Conservation (phyloP, 768 basidiomycete species). For the Hemileccinum rubropunctum region DNA sequence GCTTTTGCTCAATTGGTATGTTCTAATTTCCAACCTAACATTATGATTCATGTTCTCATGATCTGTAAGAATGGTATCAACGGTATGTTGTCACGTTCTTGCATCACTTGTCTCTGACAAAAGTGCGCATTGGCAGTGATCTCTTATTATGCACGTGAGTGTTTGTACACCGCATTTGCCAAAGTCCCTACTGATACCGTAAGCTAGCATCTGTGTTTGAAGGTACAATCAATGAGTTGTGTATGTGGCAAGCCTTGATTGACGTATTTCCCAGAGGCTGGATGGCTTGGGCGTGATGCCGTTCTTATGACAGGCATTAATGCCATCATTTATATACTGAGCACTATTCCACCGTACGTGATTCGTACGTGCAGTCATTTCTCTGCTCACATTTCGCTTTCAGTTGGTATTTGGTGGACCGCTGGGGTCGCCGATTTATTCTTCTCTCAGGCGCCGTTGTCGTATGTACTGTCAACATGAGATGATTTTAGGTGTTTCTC, state of each 20-base stretch:
- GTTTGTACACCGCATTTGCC: neutral
- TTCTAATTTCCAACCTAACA: slow-evolving; percentile 8
- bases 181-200: slow-evolving; percentile 9
- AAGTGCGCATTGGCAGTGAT: slow-evolving; percentile 56
- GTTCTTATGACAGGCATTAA: slow-evolving; percentile 97
- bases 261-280: slow-evolving; percentile 61
- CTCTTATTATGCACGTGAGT: slow-evolving; percentile 89
- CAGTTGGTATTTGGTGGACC: slow-evolving; percentile 93
- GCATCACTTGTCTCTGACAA: slow-evolving; percentile 7
- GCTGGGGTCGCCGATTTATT: slow-evolving; percentile 85
- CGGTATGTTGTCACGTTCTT: slow-evolving; percentile 43
- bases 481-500: slow-evolving; percentile 2
- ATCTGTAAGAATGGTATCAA: slow-evolving; percentile 85
- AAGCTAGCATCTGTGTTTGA: slow-evolving; percentile 82
- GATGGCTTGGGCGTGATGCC: slow-evolving; percentile 92
- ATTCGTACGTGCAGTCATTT: neutral
- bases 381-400: slow-evolving; percentile 8
- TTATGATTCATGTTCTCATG: slow-evolving; percentile 1
- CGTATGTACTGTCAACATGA: slow-evolving; percentile 40
- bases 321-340: slow-evolving; percentile 73
- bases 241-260: neutral
- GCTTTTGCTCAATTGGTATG: slow-evolving; percentile 91
- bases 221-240: slow-evolving; percentile 43
- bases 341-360: slow-evolving; percentile 81
- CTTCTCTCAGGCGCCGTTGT: slow-evolving; percentile 82